Evolutionary conservation across 495 filamentous ascomycete genomes (phyloP), one percentile per base, ranked within the genome.

Genomic region (Pyrenopolyporus hunteri): DNA sequence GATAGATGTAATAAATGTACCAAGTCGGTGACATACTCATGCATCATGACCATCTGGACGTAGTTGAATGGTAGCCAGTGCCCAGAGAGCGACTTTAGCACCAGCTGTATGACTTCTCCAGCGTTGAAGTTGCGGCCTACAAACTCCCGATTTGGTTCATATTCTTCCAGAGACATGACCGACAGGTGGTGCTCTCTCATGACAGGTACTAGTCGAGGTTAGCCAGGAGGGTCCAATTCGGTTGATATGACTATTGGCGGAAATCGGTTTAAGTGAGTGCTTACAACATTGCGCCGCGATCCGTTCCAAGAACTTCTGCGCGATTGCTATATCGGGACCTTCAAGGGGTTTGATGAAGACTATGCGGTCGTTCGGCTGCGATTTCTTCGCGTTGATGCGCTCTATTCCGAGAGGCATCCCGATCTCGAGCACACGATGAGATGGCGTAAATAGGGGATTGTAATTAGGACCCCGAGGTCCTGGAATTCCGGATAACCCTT

Each of bases 21-120:
- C 13, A 17, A 20, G 7, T 13, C 31, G 37, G 8, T 35, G 22
- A 65, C 67, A 19, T 43, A 77, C 78, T 85, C 82, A 64, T 91
- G 89, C 83, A 91, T 89, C 89, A 93, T 92, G 26, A 92, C 88
- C 85, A 92, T 90, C 75, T 90, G 87, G 11, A 93, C 88, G 54
- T 87, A 86, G 42, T 82, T 74, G 66, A 92, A 90, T 1, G 87
- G 85, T 23, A 93, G 74, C 90, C 90, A 93, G 48, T 79, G 75
- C 4, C 85, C 83, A 36, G 71, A 78, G 0, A 77, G 80, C 3
- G 85, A 79, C 63, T 85, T 85, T 29, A 93, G 81, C 8, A 93
- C 90, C 1, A 93, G 78, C 69, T 93, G 89, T 45, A 93, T 82
- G 32, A 89, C 83, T 71, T 92, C 90, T n/a, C 90, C 90, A 13